Base-by-base conservation (phyloP, 2,329 filamentous ascomycete species). In the Verticillium nonalfalfae region DNA sequence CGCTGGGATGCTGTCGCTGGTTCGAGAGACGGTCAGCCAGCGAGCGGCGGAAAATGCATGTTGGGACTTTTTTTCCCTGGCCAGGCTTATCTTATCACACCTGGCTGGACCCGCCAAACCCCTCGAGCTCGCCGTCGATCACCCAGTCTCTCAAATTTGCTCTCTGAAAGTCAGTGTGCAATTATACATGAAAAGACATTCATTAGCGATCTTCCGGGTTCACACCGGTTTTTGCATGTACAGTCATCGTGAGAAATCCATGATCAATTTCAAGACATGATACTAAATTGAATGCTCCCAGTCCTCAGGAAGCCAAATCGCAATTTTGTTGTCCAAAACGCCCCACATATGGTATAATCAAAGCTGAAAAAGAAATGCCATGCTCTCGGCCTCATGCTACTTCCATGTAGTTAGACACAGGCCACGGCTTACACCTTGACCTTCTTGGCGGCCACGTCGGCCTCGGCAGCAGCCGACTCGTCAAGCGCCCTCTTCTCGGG, bases 401-500 rank as follows among this genome's bases (percentile, higher is more conserved):
- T 13, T 50, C 45, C 26, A 26, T 26, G 26, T 26, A 50, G 13
- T n/a, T 9, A 21, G n/a, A 50, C 13, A 18, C 45, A 21, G n/a
- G n/a, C 26, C 45, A 18, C 18, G 1, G 9, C 18, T 63, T 63
- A 64, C 59, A 61, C 63, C 61, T 64, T 64, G 59, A 63, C 54
- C 60, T 65, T 65, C 62, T 65, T 65, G 38, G 63, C 57, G 54
- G 60, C 62, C 26, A 62, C 62, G 39, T 64, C 63, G 56, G 58
- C 63, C n/a, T 60, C 63, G 45, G 60, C 63, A n/a, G n/a, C 18
- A 13, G 45, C 45, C n/a, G 45, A 9, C 40, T 63, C 60, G 35
- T 65, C 62, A 60, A 64, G 50, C 15, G 63, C 62, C 62, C 63
- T 62, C 63, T 65, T 65, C 62, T 65, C 62, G 31, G 62, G 60